A percentile compares a stretch with the other conserved stretches of the same genome.
phyloP scores from a whole-genome alignment of 106 monocot species.

The Dioscorea dumetorum region DNA sequence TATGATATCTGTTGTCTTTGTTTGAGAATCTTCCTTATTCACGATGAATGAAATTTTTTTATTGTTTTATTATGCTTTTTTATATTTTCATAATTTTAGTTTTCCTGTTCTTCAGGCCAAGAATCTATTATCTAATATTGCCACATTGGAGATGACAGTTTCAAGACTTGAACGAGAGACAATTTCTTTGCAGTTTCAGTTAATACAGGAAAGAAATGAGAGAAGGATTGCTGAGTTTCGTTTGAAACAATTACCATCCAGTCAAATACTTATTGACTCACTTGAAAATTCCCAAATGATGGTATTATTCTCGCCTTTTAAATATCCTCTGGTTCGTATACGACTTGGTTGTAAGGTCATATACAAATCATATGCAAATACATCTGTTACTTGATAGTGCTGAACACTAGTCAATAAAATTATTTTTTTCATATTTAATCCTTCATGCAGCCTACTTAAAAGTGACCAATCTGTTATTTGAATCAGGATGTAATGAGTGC shows the following conservation, averaged over 20 bases:
- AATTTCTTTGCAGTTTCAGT: constrained; percentile 62
- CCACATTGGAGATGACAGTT: constrained; percentile 43
- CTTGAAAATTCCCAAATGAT: constrained; percentile 6
- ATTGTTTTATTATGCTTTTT: not conserved
- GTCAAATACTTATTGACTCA: constrained; percentile 13
- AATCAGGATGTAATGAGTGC: constrained; percentile 24
- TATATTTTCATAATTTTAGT: not conserved
- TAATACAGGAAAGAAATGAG: constrained; percentile 95
- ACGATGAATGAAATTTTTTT: too few species aligned
- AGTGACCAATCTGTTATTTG: constrained; percentile 1
- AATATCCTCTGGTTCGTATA: not conserved
- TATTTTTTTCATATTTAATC: too few species aligned
- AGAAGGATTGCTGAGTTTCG: constrained; percentile 60
- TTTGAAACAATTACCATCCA: constrained; percentile 49
- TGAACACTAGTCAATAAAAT: too few species aligned
- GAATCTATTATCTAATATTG: constrained; percentile 65
- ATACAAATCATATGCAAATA: too few species aligned
- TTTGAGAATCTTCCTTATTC: too few species aligned
- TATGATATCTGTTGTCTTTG: too few species aligned
- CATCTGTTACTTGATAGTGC: too few species aligned
- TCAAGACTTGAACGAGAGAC: constrained; percentile 71
- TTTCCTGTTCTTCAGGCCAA: constrained; percentile 36
- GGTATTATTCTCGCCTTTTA: constrained; percentile 13
- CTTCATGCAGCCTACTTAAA: too few species aligned
- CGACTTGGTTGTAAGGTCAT: too few species aligned